Evolutionary conservation across 208 protist species (phyloP).

Genomic region (Vickermania ingenoplastis): DNA sequence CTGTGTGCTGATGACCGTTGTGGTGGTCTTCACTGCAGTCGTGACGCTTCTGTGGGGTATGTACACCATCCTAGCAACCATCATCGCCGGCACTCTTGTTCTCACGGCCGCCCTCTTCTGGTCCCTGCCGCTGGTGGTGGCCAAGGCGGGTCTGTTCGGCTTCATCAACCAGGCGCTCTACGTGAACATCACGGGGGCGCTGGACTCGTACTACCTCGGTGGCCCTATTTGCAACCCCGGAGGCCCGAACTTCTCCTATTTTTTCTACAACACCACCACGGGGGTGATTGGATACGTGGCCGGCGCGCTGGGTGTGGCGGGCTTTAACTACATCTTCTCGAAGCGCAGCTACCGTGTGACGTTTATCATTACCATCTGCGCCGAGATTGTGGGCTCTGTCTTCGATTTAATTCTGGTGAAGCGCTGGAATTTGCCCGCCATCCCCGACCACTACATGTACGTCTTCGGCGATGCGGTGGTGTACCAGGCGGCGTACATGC

Average conservation of each 20-base stretch:
- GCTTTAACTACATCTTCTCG: conserved; percentile 31
- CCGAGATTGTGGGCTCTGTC: conserved; percentile 20
- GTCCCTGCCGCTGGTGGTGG: conserved; percentile 32
- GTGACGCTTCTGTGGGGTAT: conserved; percentile 21
- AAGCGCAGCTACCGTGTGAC: conserved; percentile 22
- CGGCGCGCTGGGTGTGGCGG: conserved; percentile 13
- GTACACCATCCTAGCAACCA: conserved; percentile 16
- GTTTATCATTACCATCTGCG: conserved; percentile 24
- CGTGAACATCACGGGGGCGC: conserved; percentile 30
- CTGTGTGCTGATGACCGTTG: conserved; percentile 23
- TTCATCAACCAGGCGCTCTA: conserved; percentile 40
- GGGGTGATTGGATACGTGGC: conserved; percentile 21
- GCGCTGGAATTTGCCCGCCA: conserved; percentile 30
- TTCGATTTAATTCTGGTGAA: conserved; percentile 46
- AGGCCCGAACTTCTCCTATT: conserved; percentile 47
- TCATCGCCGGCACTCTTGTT: conserved; percentile 12
- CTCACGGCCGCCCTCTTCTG: conserved; percentile 19
- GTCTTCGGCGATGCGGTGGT: conserved; percentile 55
- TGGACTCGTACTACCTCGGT: conserved; percentile 43
- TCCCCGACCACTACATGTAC: conserved; percentile 38
- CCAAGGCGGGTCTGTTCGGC: conserved; percentile 35
- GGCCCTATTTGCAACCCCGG: conserved; percentile 17
- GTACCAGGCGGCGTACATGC: conserved; percentile 26
- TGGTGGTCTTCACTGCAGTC: conserved; percentile 22
- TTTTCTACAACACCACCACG: conserved; percentile 39